A percentile compares a stretch with the other conserved stretches of the same genome.
Evolutionary conservation across 2,329 filamentous ascomycete genomes (phyloP).

Genomic region (Penicillium sumatraense): DNA sequence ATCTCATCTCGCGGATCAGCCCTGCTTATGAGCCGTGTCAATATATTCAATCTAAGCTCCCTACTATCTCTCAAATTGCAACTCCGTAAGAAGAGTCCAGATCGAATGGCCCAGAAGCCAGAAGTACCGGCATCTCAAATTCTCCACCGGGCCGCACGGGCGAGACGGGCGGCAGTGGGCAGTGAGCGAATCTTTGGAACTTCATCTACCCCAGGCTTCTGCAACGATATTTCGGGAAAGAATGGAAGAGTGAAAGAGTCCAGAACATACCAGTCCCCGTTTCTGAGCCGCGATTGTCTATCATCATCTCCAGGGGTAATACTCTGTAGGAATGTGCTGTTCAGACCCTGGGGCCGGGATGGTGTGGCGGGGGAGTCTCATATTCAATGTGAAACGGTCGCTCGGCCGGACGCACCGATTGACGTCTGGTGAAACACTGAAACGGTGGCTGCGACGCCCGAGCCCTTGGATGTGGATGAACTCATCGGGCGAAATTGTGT

Average conservation of each 20-base stretch:
- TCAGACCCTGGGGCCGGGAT: not conserved
- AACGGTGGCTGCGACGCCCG: slow-evolving; percentile 2
- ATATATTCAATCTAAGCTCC: not conserved
- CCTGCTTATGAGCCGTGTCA: not conserved
- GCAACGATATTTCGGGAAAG: not conserved
- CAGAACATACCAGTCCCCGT: not conserved
- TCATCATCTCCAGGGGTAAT: slow-evolving; percentile 3
- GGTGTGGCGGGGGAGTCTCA: not conserved
- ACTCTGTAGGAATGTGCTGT: not conserved
- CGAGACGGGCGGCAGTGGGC: not conserved
- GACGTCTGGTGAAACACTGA: slow-evolving; percentile 1
- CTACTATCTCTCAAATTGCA: not conserved
- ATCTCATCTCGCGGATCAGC: not conserved
- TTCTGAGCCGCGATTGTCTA: not conserved
- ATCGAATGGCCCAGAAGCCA: not conserved
- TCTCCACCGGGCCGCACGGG: not conserved
- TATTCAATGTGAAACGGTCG: slow-evolving; percentile 5
- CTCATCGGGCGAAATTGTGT: not conserved
- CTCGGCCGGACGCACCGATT: slow-evolving; percentile 2
- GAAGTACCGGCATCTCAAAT: not conserved
- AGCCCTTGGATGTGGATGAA: slow-evolving; percentile 2
- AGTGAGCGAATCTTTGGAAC: not conserved
- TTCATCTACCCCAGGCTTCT: slow-evolving; percentile 4
- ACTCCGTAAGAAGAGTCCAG: not conserved
- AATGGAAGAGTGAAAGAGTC: not conserved